Percentiles rank a stretch among this genome's conserved stretches.
These are phyloP conservation scores for Neurospora sp. DNA, from an alignment of 2,329 filamentous ascomycete genomes.

Conservation along the genomic window DNA sequence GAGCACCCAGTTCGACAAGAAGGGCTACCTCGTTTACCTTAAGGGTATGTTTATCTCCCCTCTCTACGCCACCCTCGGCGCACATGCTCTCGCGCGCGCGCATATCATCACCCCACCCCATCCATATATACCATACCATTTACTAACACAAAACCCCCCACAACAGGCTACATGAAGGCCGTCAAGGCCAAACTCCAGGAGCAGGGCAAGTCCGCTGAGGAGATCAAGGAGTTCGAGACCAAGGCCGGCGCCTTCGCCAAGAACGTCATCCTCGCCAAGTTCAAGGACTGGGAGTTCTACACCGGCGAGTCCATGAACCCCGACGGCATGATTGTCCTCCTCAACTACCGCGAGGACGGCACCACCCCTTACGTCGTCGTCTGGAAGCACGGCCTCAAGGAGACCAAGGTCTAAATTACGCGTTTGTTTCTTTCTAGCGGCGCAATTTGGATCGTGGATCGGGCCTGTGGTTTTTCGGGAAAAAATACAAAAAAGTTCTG, in stretches of 20 bases:
- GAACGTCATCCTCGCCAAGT: constrained; percentile 70
- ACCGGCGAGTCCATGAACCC: constrained; percentile 87
- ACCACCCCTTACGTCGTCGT: constrained; percentile 78
- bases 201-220: constrained; percentile 46
- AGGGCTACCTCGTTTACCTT: constrained; percentile 70
- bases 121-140: background rate
- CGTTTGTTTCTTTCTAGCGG: background rate
- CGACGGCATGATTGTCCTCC: constrained; percentile 87
- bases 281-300: constrained; percentile 95
- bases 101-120: background rate
- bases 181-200: constrained; percentile 63
- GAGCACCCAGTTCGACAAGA: constrained; percentile 76
- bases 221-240: constrained; percentile 70
- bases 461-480: background rate
- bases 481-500: background rate
- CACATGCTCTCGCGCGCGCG: background rate
- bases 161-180: constrained; percentile 74
- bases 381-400: constrained; percentile 90
- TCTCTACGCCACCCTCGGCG: too few species aligned
- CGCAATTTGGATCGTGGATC: background rate
- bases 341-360: constrained; percentile 97
- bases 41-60: constrained; percentile 53
- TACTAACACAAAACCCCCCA: constrained; percentile 1
- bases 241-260: constrained; percentile 68
- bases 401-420: constrained; percentile 78